Evolutionary conservation across 1,284 basidiomycete genomes (phyloP), one percentile per base, ranked within the genome.

Genomic region (Stereum hirsutum): DNA sequence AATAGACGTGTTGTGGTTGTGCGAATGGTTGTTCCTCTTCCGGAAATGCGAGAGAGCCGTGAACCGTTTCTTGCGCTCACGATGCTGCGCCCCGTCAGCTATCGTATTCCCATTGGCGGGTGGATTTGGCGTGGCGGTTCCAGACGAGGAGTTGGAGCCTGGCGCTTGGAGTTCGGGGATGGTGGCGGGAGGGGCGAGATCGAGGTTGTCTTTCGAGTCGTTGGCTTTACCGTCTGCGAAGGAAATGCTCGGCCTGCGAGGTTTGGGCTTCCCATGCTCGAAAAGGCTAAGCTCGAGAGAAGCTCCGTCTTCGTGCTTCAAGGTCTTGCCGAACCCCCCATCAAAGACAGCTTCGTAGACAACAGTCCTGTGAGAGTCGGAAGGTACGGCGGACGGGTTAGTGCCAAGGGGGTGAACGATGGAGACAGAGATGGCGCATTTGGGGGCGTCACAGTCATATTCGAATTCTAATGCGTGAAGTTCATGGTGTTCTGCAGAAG

Each of bases 381-480:
- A 58, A 20, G 55, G 46, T 44, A 55, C 63, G 45, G 64, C 64
- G 28, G 68, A 57, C 8, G 70, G 67, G 3, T 74, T 72, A 40
- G 81, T 74, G 34, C 71, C 49, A 11, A 80, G 72, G 2, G 78
- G 69, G 0, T 89, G 69, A 34, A 86, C 66, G 35, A 89, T 78
- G 46, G 84, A 72, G 23, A 93, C 73, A 23, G 79, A 78, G 49
- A 94, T 78, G 17, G 72, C 75, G 54, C 88, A 89, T 53, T 81
- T 81, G 10, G 89, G 81, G 0, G 89, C 81, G 49, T 90, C 89
- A 50, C 86, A 89, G 57, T 94, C 91, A 59, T 85, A 94, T 58
- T 84, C 82, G 61, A 94, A 94, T 58, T 89, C 88, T 45, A 93
- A 70, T 14, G 80, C 76, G 53, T 92, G 88, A 33, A 75, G 70